Conservation (phyloP, 352 stramenopile species). For the Halophytophthora polymorphica region DNA sequence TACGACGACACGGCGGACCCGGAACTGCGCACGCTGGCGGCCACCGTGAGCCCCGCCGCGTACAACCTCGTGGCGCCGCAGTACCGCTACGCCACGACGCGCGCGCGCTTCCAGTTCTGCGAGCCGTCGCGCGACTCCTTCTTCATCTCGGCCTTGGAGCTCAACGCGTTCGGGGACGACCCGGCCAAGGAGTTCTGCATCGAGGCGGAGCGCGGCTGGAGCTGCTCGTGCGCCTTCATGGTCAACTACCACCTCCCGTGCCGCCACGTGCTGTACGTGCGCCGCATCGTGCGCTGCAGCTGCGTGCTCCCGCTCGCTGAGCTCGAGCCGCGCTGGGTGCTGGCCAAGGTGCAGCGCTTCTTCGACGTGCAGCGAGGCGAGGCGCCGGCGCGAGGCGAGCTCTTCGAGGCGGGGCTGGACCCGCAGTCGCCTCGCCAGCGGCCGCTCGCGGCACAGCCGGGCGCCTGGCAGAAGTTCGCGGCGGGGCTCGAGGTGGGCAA, state of each 20-base stretch:
- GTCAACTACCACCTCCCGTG: constrained; percentile 31
- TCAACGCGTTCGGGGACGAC: constrained; percentile 31
- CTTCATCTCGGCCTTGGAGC: constrained; percentile 24
- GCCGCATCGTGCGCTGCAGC: constrained; percentile 29
- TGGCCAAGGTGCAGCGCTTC: constrained; percentile 18
- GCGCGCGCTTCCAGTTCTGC: constrained; percentile 32
- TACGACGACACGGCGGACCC: constrained; percentile 20
- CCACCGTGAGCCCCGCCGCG: constrained; percentile 21
- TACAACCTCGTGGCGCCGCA: constrained; percentile 27
- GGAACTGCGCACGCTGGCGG: constrained; percentile 27
- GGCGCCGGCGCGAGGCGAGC: not conserved
- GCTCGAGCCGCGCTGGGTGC: constrained; percentile 27
- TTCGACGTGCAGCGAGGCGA: constrained; percentile 14
- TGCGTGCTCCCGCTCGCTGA: constrained; percentile 24
- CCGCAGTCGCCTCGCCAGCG: not conserved
- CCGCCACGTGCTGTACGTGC: constrained; percentile 33
- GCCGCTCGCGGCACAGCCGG: constrained; percentile 14
- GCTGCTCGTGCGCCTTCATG: constrained; percentile 40
- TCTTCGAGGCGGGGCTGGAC: constrained; percentile 1
- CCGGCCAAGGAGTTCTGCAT: constrained; percentile 32
- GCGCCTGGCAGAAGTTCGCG: constrained; percentile 32
- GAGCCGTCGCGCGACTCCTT: constrained; percentile 28
- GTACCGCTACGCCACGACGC: constrained; percentile 21
- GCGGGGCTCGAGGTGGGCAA: constrained; percentile 29
- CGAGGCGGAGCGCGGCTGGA: constrained; percentile 27